A percentile compares a stretch with the other conserved stretches of the same genome.
phyloP scores from a whole-genome alignment of 2,329 filamentous ascomycete genomes.

The Torrubiellomyces zombiae region DNA sequence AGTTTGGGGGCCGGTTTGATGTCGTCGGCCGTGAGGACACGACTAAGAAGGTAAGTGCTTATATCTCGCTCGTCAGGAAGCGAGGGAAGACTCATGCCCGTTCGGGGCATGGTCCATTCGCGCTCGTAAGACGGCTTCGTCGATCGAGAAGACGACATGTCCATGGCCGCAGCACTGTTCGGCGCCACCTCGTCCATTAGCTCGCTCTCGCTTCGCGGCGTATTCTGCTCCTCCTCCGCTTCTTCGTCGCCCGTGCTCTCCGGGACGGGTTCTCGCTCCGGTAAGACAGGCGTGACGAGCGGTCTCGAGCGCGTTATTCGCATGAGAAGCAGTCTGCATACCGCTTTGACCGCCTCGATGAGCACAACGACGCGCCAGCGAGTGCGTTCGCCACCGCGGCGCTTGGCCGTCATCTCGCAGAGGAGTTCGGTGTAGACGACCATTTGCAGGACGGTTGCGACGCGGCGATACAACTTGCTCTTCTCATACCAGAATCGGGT shows the following conservation, averaged over 20 bases:
- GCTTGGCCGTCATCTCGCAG: conserved; percentile 94
- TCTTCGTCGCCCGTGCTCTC: conserved; percentile 27
- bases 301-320: conserved; percentile 70
- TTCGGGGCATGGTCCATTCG: conserved; percentile 88
- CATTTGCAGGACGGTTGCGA: conserved; percentile 71
- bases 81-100: conserved; percentile 67
- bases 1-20: conserved; percentile 83
- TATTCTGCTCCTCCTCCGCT: conserved; percentile 27
- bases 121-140: conserved; percentile 24
- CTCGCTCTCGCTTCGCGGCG: conserved; percentile 22
- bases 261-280: conserved; percentile 68
- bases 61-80: conserved; percentile 72
- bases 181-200: conserved; percentile 23
- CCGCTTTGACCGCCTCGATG: conserved; percentile 70
- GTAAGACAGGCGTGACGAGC: conserved; percentile 67
- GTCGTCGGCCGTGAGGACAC: conserved; percentile 88
- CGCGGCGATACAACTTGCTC: conserved; percentile 56
- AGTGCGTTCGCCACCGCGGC: conserved; percentile 59
- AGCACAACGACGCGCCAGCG: conserved; percentile 79
- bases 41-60: conserved; percentile 69
- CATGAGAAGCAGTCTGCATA: conserved; percentile 67
- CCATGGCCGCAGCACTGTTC: conserved; percentile 11
- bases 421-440: conserved; percentile 88
- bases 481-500: conserved; percentile 49
- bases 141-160: too few species aligned